A percentile compares a stretch with the other conserved stretches of the same genome.
These are phyloP conservation scores for Neofusicoccum ribis DNA, from an alignment of 2,329 filamentous ascomycete species.

Conservation along the genomic window DNA sequence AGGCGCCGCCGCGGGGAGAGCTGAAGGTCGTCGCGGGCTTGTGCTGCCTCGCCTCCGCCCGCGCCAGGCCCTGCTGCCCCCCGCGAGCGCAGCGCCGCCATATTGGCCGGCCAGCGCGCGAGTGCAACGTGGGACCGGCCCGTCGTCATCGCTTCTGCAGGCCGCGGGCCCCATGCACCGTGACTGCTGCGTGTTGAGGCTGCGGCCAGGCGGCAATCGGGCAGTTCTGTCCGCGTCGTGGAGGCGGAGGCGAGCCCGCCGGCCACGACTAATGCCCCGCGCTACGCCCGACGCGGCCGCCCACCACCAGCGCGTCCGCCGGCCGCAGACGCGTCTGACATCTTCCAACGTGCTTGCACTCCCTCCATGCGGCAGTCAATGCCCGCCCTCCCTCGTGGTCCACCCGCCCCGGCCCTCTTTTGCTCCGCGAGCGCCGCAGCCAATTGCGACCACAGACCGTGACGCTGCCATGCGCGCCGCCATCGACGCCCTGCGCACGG, in stretches of 20 bases:
- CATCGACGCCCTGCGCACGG: slow-evolving; percentile 38
- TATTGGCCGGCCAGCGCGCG: neutral
- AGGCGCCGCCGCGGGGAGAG: neutral
- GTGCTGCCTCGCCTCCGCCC: neutral
- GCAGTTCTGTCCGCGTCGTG: neutral
- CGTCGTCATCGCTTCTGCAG: slow-evolving; percentile 3
- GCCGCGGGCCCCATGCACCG: neutral
- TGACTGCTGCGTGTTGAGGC: slow-evolving; percentile 6
- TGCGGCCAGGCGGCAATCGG: slow-evolving; percentile 10
- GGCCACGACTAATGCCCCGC: too few species aligned
- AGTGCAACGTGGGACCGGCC: slow-evolving; percentile 4
- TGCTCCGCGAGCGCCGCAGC: slow-evolving; percentile 22
- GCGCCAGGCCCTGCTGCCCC: neutral
- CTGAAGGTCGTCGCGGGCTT: neutral
- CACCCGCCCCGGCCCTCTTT: slow-evolving; percentile 11
- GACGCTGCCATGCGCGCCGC: slow-evolving; percentile 26
- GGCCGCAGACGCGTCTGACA: neutral
- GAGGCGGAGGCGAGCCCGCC: too few species aligned
- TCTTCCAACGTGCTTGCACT: neutral
- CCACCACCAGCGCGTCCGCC: neutral
- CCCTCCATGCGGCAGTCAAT: slow-evolving; percentile 12
- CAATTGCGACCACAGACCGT: slow-evolving; percentile 13
- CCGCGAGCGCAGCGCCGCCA: neutral
- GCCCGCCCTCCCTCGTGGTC: slow-evolving; percentile 4
- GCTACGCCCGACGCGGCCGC: neutral